Evolutionary conservation across 768 basidiomycete genomes (phyloP).

Genomic region (Suillus ampliporus): DNA sequence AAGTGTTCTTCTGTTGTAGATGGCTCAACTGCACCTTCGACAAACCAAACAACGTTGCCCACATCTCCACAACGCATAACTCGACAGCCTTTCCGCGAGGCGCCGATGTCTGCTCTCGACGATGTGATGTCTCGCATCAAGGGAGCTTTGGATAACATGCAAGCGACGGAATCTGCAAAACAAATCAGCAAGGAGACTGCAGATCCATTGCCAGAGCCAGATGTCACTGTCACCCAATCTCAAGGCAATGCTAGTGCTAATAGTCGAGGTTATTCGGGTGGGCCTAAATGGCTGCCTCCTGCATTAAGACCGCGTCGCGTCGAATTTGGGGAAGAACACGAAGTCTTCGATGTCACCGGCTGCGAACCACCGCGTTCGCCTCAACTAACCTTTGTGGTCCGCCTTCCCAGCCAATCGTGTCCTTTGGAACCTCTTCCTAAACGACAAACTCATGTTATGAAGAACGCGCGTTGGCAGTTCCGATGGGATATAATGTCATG

Average conservation of each 20-base stretch:
- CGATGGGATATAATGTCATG: slow-evolving; percentile 75
- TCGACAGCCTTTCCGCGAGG: slow-evolving; percentile 47
- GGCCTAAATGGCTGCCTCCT: slow-evolving; percentile 59
- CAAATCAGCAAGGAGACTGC: slow-evolving; percentile 22
- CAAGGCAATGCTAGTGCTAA: slow-evolving; percentile 26
- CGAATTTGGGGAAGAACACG: slow-evolving; percentile 42
- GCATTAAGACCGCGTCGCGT: slow-evolving; percentile 48
- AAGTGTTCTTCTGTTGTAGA: slow-evolving; percentile 21
- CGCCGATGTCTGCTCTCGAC: slow-evolving; percentile 74
- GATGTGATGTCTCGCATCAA: slow-evolving; percentile 88
- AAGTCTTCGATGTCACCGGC: slow-evolving; percentile 53
- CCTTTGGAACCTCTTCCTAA: slow-evolving; percentile 51
- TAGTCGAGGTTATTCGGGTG: slow-evolving; percentile 14
- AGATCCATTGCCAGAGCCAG: slow-evolving; percentile 21
- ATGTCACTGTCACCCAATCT: slow-evolving; percentile 15
- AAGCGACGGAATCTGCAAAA: slow-evolving; percentile 35
- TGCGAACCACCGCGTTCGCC: slow-evolving; percentile 56
- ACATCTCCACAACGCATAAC: slow-evolving; percentile 27
- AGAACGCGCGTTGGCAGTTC: slow-evolving; percentile 40
- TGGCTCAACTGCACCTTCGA: slow-evolving; percentile 17
- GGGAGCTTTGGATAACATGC: slow-evolving; percentile 76
- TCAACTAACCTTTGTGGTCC: slow-evolving; percentile 47
- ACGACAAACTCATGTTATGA: slow-evolving; percentile 53
- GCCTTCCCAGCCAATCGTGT: slow-evolving; percentile 51
- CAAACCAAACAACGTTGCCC: slow-evolving; percentile 23